These are phyloP conservation scores for Penstemon barbatus DNA, from an alignment of 257 asterid genomes.

Conservation along the genomic window DNA sequence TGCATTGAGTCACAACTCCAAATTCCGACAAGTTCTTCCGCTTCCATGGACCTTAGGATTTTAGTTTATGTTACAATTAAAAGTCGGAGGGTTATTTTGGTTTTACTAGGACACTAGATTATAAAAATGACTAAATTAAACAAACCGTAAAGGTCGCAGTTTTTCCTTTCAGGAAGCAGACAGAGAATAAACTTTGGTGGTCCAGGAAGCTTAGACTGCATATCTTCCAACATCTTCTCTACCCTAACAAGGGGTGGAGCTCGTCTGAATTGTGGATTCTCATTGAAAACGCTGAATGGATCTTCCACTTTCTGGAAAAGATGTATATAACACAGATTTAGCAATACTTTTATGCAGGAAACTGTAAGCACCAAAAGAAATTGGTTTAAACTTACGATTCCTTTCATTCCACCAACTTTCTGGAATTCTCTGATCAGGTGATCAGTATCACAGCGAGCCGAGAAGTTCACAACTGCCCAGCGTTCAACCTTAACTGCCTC, in stretches of 20 bases:
- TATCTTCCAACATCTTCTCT: constrained; percentile 77
- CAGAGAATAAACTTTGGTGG: constrained; percentile 83
- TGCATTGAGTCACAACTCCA: constrained; percentile 87
- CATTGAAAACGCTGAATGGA: constrained; percentile 59
- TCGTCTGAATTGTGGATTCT: constrained; percentile 62
- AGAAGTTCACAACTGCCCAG: constrained; percentile 91
- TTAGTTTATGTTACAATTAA: constrained; percentile 13
- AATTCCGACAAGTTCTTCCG: constrained; percentile 74
- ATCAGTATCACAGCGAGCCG: constrained; percentile 75
- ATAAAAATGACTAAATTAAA: neutral
- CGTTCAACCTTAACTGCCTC: constrained; percentile 65
- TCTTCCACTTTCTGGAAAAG: constrained; percentile 54
- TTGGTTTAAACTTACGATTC: constrained; percentile 57
- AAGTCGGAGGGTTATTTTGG: neutral
- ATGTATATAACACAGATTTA: neutral
- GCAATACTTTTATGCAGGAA: neutral
- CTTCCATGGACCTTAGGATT: constrained; percentile 88
- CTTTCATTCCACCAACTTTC: constrained; percentile 70
- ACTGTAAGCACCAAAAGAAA: constrained; percentile 13
- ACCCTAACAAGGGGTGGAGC: constrained; percentile 77
- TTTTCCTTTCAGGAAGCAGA: constrained; percentile 80
- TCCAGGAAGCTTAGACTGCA: constrained; percentile 76
- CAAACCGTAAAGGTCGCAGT: constrained; percentile 85
- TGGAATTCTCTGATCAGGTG: constrained; percentile 59
- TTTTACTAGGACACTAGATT: neutral